phyloP scores from a whole-genome alignment of 306 rosid genomes.

The Pachyrhizus erosus region DNA sequence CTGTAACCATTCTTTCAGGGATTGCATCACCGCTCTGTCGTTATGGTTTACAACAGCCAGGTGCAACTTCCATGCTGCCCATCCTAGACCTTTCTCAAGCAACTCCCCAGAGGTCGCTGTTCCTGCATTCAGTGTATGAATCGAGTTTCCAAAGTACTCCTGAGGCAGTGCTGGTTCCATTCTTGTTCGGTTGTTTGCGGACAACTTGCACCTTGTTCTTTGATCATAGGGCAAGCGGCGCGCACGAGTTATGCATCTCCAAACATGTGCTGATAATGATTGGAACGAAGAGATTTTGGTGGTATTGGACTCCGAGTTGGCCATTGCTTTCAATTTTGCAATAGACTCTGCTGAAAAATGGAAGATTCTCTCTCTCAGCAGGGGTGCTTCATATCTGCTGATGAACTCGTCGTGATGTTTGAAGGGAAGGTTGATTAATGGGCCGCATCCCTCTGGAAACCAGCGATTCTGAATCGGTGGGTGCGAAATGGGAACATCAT shows the following conservation, averaged over 20 bases:
- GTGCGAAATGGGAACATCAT: slow-evolving; percentile 27
- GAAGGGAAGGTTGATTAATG: slow-evolving; percentile 53
- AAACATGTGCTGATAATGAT: slow-evolving; percentile 61
- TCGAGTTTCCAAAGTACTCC: slow-evolving; percentile 61
- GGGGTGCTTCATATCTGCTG: slow-evolving; percentile 49
- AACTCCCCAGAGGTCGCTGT: slow-evolving; percentile 48
- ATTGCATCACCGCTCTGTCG: slow-evolving; percentile 1
- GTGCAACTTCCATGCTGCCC: slow-evolving; percentile 69
- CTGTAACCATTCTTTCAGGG: slow-evolving; percentile 42
- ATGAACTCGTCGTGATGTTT: slow-evolving; percentile 53
- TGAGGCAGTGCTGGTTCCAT: slow-evolving; percentile 50
- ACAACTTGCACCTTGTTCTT: slow-evolving; percentile 48
- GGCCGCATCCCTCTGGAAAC: slow-evolving; percentile 56
- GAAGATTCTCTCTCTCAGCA: slow-evolving; percentile 61
- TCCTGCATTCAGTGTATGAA: background rate
- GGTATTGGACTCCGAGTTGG: slow-evolving; percentile 48
- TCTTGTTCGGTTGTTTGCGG: slow-evolving; percentile 52
- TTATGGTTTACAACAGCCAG: slow-evolving; percentile 47
- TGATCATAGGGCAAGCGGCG: slow-evolving; percentile 21
- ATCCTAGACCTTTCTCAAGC: slow-evolving; percentile 49
- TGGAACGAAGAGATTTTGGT: slow-evolving; percentile 58
- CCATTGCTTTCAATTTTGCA: slow-evolving; percentile 64
- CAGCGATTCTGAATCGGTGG: slow-evolving; percentile 56
- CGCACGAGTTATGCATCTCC: slow-evolving; percentile 60
- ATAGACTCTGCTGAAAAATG: slow-evolving; percentile 59